Percentiles rank a stretch among this genome's conserved stretches.
These are phyloP conservation scores for Podospora didyma DNA, from an alignment of 495 filamentous ascomycete species.

Conservation along the genomic window DNA sequence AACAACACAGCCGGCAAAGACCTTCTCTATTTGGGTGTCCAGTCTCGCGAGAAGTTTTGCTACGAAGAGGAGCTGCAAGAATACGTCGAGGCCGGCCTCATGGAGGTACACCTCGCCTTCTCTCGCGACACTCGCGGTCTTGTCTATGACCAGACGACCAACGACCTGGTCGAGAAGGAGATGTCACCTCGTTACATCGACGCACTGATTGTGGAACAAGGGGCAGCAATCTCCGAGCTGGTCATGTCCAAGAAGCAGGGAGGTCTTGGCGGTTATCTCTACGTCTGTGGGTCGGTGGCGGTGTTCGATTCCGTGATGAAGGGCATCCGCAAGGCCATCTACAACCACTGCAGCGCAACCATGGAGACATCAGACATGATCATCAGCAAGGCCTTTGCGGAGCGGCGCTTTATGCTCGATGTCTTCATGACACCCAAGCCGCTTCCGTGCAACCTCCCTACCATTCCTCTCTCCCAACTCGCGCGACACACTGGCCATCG, in stretches of 20 bases:
- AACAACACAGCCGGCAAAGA: slow-evolving; percentile 37
- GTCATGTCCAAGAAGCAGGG: slow-evolving; percentile 52
- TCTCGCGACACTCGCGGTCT: slow-evolving; percentile 45
- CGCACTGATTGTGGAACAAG: slow-evolving; percentile 44
- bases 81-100: slow-evolving; percentile 42
- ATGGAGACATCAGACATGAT: slow-evolving; percentile 43
- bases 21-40: slow-evolving; percentile 47
- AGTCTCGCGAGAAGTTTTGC: slow-evolving; percentile 47
- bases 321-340: slow-evolving; percentile 47
- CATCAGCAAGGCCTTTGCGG: slow-evolving; percentile 47
- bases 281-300: slow-evolving; percentile 49
- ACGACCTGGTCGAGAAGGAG: slow-evolving; percentile 41
- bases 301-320: slow-evolving; percentile 51
- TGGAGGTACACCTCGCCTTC: slow-evolving; percentile 49
- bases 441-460: slow-evolving; percentile 43
- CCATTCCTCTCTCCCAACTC: slow-evolving; percentile 45
- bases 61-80: slow-evolving; percentile 48
- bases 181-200: slow-evolving; percentile 51
- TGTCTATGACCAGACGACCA: slow-evolving; percentile 35
- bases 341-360: slow-evolving; percentile 44
- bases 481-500: slow-evolving; percentile 45
- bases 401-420: slow-evolving; percentile 51
- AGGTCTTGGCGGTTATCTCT: slow-evolving; percentile 47
- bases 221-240: slow-evolving; percentile 43
- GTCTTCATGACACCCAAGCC: slow-evolving; percentile 53